Conservation (phyloP, 2,329 filamentous ascomycete genomes). For the Alternaria atra region DNA sequence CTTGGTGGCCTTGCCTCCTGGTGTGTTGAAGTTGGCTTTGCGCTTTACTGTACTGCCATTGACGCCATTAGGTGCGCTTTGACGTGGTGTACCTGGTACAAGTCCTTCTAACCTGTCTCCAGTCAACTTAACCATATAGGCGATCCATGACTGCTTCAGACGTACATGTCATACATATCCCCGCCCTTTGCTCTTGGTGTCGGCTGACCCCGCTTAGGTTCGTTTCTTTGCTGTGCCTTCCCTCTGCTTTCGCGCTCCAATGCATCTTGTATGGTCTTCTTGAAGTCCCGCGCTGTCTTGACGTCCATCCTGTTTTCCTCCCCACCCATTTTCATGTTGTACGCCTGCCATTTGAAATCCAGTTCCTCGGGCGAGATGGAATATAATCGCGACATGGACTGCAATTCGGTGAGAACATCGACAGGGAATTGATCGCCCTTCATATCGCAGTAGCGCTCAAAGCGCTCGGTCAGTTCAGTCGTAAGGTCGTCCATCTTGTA, state of each 20-base stretch:
- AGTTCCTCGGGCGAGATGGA: conserved; percentile 83
- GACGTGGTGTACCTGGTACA: conserved; percentile 55
- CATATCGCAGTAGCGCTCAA: conserved; percentile 66
- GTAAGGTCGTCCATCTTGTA: conserved; percentile 60
- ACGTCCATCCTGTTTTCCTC: conserved; percentile 78
- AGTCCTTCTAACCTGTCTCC: conserved; percentile 57
- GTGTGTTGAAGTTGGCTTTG: conserved; percentile 62
- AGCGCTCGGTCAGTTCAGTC: conserved; percentile 67
- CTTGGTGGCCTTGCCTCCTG: conserved; percentile 55
- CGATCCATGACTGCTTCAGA: background rate
- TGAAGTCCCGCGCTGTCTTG: conserved; percentile 77
- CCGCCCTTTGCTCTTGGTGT: conserved; percentile 64
- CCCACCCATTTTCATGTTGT: conserved; percentile 90
- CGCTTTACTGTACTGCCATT: conserved; percentile 62
- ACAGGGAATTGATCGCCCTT: conserved; percentile 67
- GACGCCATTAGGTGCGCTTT: conserved; percentile 51
- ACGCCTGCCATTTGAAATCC: conserved; percentile 99
- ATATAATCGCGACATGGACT: conserved; percentile 86
- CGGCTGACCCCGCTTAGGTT: conserved; percentile 69
- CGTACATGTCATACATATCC: conserved; percentile 84
- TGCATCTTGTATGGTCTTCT: conserved; percentile 84
- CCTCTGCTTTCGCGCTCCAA: conserved; percentile 79
- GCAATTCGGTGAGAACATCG: conserved; percentile 82
- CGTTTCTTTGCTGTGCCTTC: conserved; percentile 68
- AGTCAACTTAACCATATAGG: conserved; percentile 14